Percentiles rank a stretch among this genome's conserved stretches.
Conservation (phyloP, 129 eudicot genomes). For the Scalesia atractyloides region DNA sequence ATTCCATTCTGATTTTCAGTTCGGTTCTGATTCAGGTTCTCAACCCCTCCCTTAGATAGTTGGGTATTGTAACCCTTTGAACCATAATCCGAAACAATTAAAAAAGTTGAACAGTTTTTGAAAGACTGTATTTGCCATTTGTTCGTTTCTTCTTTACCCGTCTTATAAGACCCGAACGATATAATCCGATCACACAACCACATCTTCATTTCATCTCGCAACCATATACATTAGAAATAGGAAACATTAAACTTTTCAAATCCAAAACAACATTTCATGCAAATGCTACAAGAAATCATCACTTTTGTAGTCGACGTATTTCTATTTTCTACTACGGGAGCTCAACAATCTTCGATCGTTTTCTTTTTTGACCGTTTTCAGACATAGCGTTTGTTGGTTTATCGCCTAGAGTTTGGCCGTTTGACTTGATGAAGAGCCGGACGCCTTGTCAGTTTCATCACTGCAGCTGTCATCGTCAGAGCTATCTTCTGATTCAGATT, state of each 20-base stretch:
- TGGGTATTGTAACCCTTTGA: no score
- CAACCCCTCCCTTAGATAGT: no score
- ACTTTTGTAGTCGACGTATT: constrained; percentile 12
- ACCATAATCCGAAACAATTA: no score
- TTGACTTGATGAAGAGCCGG: constrained; percentile 25
- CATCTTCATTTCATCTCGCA: not conserved
- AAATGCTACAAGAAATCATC: constrained; percentile 14
- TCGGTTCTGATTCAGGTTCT: no score
- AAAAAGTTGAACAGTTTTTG: no score
- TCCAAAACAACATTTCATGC: not conserved
- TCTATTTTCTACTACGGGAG: constrained; percentile 41
- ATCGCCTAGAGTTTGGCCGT: constrained; percentile 20
- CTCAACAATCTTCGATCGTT: constrained; percentile 69
- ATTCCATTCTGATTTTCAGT: no score
- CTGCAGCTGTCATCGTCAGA: constrained; percentile 44
- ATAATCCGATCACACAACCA: not conserved
- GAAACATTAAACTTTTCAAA: not conserved
- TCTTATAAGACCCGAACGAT: no score
- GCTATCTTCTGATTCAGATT: constrained; percentile 43
- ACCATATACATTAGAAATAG: not conserved
- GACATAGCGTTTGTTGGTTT: constrained; percentile 30
- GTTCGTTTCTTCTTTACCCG: no score
- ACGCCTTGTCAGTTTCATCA: constrained; percentile 14
- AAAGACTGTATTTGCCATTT: no score
- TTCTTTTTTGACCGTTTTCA: constrained; percentile 31